Evolutionary conservation across 1,284 basidiomycete genomes (phyloP).

Genomic region (Schizophyllum amplum): DNA sequence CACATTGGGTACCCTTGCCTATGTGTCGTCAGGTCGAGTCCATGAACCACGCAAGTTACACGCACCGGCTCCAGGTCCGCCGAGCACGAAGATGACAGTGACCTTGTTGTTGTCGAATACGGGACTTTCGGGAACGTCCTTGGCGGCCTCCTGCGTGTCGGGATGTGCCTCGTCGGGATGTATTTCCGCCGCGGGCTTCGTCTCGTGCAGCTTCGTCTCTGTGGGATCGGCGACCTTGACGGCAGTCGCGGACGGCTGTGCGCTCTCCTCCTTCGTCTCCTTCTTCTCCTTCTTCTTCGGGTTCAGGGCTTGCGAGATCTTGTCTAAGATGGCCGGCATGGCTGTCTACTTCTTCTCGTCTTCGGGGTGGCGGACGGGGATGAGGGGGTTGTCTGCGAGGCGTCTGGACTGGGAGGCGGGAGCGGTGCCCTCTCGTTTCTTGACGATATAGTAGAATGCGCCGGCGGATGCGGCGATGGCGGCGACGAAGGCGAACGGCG

Average conservation of each 20-base stretch:
- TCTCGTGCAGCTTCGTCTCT: background rate
- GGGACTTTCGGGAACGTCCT: constrained; percentile 17
- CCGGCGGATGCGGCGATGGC: constrained; percentile 48
- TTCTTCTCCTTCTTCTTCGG: constrained; percentile 17
- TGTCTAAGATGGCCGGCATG: constrained; percentile 41
- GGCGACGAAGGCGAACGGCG: constrained; percentile 52
- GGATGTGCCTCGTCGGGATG: background rate
- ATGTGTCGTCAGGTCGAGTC: constrained; percentile 1
- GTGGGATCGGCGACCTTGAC: background rate
- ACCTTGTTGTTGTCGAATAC: constrained; percentile 73
- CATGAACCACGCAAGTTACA: constrained; percentile 11
- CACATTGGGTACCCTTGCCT: constrained; percentile 98
- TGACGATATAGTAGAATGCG: constrained; percentile 47
- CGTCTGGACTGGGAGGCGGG: constrained; percentile 61
- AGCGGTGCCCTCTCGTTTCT: constrained; percentile 44
- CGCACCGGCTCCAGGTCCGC: constrained; percentile 90
- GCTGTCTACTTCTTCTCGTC: constrained; percentile 8
- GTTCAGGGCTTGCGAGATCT: constrained; percentile 40
- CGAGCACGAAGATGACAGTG: constrained; percentile 92
- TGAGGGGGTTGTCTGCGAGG: constrained; percentile 49
- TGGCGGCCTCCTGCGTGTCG: background rate
- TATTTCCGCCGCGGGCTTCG: background rate
- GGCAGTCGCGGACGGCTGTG: background rate
- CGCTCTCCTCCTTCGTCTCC: background rate
- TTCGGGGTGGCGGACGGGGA: constrained; percentile 48